Conservation (phyloP, 106 monocot species). For the Dendrobium catenatum region DNA sequence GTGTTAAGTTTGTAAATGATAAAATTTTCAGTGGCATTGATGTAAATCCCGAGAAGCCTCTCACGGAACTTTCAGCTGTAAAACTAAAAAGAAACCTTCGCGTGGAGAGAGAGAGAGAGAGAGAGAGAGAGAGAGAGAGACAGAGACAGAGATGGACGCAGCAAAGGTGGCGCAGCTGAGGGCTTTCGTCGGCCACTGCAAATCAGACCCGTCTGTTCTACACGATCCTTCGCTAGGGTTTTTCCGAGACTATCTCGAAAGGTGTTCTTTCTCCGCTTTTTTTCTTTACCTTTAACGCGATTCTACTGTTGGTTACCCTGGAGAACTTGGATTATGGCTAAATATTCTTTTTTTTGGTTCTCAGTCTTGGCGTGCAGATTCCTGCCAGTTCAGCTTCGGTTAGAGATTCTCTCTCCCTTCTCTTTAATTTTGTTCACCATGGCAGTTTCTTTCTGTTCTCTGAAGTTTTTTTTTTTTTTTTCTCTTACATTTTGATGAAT, state of each 20-base stretch:
- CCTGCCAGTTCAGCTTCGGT: conserved; percentile 22
- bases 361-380: conserved; percentile 35
- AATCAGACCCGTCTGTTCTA: conserved; percentile 37
- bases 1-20: no score
- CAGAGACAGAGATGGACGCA: conserved; percentile 15
- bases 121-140: no score
- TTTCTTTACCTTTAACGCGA: background rate
- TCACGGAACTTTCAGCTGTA: no score
- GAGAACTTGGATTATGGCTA: background rate
- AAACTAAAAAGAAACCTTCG: no score
- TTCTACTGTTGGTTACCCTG: background rate
- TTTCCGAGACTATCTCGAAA: conserved; percentile 41
- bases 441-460: no score
- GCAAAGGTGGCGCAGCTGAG: conserved; percentile 32
- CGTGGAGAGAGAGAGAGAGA: no score
- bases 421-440: background rate
- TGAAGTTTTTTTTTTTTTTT: background rate
- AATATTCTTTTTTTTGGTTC: background rate
- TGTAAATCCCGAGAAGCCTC: no score
- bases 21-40: no score
- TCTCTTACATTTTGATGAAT: background rate
- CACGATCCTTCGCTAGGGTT: conserved; percentile 40
- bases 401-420: conserved; percentile 7
- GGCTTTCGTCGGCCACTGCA: conserved; percentile 26
- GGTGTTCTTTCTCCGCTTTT: conserved; percentile 12